Evolutionary conservation across 805 yeast species (phyloP), one percentile per base, ranked within the genome.

Genomic region (Starmerella sp.): DNA sequence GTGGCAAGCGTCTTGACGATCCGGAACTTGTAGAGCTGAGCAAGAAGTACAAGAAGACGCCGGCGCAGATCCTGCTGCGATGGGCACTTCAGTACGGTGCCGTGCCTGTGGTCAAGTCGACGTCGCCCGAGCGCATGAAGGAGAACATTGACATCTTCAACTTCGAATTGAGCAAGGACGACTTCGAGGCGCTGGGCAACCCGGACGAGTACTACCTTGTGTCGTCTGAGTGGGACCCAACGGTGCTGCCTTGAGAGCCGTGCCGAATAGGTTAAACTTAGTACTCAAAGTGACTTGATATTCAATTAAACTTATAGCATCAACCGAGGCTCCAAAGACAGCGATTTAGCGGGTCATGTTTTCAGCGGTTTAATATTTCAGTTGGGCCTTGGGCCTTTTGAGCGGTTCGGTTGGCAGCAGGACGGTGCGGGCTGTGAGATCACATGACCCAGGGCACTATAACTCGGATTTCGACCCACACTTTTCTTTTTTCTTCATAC

Each of bases 31-130:
- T 61, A 34, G 64, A 64, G 32, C 63, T 76, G 38, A 66, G 70
- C 49, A 57, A 66, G 28, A 75, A 75, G 58, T 72, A 76, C 62
- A 56, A 63, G 36, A 70, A 68, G 50, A 58, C 70, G 10, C 68
- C 73, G 4, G 80, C 78, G 0, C 81, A 77, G 59, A 63, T 78
- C 1, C 67, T 78, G 47, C 65, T 78, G 30, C 66, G 71, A 46
- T 78, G 80, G 81, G 70, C 75, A 29, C 54, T 77, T n/a, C 74
- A 75, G 53, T 69, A 71, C 54, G 80, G 79, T 1, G 72, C 71
- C 38, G 68, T 86, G 36, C 95, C 95, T 28, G 70, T 86, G 17
- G 86, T 95, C 8, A 85, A 91, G 8, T 78, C 88, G 2, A 75
- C 82, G 3, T 77, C 79, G 53, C 66, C 66, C 17, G 75, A 75